phyloP scores from a whole-genome alignment of 495 filamentous ascomycete genomes.

The Aspergillus heteromorphus region DNA sequence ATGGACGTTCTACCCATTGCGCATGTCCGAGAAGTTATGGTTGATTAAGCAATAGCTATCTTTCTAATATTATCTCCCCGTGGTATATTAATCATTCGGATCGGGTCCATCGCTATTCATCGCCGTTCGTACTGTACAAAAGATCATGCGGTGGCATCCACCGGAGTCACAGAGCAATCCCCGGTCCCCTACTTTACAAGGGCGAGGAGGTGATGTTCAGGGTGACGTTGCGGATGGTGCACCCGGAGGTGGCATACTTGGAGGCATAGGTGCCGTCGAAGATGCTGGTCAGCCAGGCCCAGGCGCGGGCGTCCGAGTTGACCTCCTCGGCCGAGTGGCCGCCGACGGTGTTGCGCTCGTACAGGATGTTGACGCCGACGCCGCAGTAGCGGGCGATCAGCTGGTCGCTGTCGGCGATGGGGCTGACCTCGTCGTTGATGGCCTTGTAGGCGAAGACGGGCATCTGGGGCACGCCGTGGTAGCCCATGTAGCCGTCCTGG shows the following conservation, averaged over 20 bases:
- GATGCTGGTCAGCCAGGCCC: neutral
- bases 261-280: neutral
- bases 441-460: slow-evolving; percentile 50
- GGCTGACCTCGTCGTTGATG: slow-evolving; percentile 39
- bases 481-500: slow-evolving; percentile 16
- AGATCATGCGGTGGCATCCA: no score
- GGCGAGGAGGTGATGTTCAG: neutral
- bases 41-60: no score
- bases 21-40: no score
- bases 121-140: no score
- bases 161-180: no score
- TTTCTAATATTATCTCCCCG: no score
- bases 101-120: no score
- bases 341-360: slow-evolving; percentile 6
- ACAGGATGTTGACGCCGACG: slow-evolving; percentile 5
- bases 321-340: slow-evolving; percentile 1
- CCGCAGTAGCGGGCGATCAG: slow-evolving; percentile 36
- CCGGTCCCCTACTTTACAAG: neutral
- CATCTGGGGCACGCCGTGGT: slow-evolving; percentile 30
- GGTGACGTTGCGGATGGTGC: neutral
- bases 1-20: no score
- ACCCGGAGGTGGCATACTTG: neutral
- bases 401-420: slow-evolving; percentile 37
- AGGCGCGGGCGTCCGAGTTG: neutral
- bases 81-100: no score